These are phyloP conservation scores for Hemileccinum impolitum DNA, from an alignment of 768 basidiomycete species.

Conservation along the genomic window DNA sequence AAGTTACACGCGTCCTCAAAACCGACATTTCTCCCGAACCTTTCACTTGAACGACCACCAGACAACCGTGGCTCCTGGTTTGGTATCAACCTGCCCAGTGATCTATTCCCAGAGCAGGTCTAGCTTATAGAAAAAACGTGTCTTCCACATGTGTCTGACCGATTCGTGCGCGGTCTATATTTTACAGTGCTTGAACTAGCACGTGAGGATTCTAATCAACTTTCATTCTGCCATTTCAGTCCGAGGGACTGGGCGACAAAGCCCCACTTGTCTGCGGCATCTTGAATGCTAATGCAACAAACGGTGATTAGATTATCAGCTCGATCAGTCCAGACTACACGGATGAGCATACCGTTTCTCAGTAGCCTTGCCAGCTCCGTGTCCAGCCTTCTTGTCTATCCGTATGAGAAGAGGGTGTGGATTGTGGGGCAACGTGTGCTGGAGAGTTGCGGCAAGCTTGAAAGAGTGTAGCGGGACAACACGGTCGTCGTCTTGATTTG, in stretches of 20 bases:
- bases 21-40: conserved; percentile 54
- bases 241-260: conserved; percentile 70
- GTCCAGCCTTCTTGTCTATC: conserved; percentile 77
- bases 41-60: conserved; percentile 3
- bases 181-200: background rate
- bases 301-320: conserved; percentile 11
- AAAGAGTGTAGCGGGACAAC: conserved; percentile 87
- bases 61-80: background rate
- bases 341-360: conserved; percentile 48
- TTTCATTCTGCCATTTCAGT: conserved; percentile 33
- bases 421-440: conserved; percentile 61
- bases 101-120: background rate
- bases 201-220: conserved; percentile 4
- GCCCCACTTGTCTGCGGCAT: conserved; percentile 74
- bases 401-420: conserved; percentile 71
- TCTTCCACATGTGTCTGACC: background rate
- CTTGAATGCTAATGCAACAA: conserved; percentile 54
- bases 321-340: background rate
- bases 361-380: conserved; percentile 78
- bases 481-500: conserved; percentile 66
- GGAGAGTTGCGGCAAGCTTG: conserved; percentile 78
- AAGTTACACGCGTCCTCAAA: conserved; percentile 80
- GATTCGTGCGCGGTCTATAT: background rate
- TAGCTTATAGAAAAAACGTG: background rate
- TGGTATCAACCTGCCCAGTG: background rate